These are phyloP conservation scores for Fusarium devonianum DNA, from an alignment of 2,329 filamentous ascomycete genomes.

Conservation along the genomic window DNA sequence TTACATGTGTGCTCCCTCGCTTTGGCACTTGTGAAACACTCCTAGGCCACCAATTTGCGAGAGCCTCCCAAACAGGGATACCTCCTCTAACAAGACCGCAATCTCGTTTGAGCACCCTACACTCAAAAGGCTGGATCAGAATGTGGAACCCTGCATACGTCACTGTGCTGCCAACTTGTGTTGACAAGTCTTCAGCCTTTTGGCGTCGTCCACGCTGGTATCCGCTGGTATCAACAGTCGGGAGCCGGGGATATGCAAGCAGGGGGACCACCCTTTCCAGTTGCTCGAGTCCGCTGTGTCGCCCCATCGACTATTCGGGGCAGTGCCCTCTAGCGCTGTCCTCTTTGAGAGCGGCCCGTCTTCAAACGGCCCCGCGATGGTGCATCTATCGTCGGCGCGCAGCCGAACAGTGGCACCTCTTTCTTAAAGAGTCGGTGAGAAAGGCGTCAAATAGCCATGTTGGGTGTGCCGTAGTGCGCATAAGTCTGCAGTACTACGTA, in stretches of 20 bases:
- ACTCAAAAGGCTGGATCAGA: conserved; percentile 16
- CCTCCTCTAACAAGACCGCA: conserved; percentile 1
- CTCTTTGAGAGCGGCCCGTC: conserved; percentile 27
- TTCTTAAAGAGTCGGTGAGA: conserved; percentile 39
- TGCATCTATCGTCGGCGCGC: conserved; percentile 28
- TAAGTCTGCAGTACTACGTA: conserved; percentile 28
- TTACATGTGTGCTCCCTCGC: conserved; percentile 32
- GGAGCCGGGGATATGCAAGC: conserved; percentile 23
- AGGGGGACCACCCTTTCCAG: conserved; percentile 12
- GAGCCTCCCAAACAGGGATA: conserved; percentile 18
- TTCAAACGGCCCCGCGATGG: conserved; percentile 31
- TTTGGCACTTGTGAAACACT: conserved; percentile 31
- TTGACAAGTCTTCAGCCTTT: conserved; percentile 31
- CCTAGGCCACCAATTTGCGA: conserved; percentile 17
- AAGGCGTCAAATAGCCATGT: conserved; percentile 25
- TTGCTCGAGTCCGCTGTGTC: conserved; percentile 7
- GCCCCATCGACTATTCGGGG: conserved; percentile 8
- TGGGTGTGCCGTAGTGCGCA: conserved; percentile 27
- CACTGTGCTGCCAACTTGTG: conserved; percentile 33
- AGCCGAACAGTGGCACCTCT: conserved; percentile 36
- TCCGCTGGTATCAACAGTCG: conserved; percentile 24
- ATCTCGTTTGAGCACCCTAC: conserved; percentile 8
- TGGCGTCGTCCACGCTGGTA: conserved; percentile 35
- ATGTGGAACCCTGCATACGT: conserved; percentile 35
- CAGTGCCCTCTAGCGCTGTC: conserved; percentile 13